Evolutionary conservation across 148 eudicot species (phyloP).

Genomic region (Rhododendron kiyosumense): DNA sequence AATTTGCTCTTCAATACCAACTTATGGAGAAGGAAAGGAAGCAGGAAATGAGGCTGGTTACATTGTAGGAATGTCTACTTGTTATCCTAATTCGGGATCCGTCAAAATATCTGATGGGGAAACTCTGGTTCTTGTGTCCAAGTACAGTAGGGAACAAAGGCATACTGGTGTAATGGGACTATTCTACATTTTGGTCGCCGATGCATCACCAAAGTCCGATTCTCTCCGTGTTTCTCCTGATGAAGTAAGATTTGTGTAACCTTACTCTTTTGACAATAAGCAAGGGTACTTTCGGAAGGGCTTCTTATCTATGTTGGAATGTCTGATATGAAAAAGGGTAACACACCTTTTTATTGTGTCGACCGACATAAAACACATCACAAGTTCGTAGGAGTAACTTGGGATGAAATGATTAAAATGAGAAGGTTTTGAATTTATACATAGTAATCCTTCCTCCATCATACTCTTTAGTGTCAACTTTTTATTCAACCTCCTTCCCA

Average conservation of each 20-base stretch:
- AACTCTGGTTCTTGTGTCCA: slow-evolving; percentile 55
- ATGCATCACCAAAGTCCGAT: slow-evolving; percentile 26
- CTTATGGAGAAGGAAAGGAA: slow-evolving; percentile 65
- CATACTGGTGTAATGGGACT: slow-evolving; percentile 97
- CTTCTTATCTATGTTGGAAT: background rate
- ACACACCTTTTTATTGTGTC: background rate
- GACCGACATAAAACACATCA: background rate
- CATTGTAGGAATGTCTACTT: slow-evolving; percentile 88
- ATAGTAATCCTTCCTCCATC: background rate
- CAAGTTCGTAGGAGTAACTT: background rate
- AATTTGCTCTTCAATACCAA: slow-evolving; percentile 68
- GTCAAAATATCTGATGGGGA: slow-evolving; percentile 60
- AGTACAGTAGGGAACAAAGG: slow-evolving; percentile 51
- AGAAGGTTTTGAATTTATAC: background rate
- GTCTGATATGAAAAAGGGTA: background rate
- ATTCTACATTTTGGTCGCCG: slow-evolving; percentile 76
- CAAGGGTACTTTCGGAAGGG: background rate
- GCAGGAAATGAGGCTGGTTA: slow-evolving; percentile 88
- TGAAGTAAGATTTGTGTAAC: slow-evolving; percentile 22
- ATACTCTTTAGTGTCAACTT: background rate
- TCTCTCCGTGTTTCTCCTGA: background rate
- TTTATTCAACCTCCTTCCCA: background rate
- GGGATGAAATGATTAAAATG: background rate
- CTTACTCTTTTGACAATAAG: background rate
- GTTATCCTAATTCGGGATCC: slow-evolving; percentile 76